Evolutionary conservation across 768 basidiomycete species (phyloP).

Genomic region (Rhodosporidiobolus sp.): DNA sequence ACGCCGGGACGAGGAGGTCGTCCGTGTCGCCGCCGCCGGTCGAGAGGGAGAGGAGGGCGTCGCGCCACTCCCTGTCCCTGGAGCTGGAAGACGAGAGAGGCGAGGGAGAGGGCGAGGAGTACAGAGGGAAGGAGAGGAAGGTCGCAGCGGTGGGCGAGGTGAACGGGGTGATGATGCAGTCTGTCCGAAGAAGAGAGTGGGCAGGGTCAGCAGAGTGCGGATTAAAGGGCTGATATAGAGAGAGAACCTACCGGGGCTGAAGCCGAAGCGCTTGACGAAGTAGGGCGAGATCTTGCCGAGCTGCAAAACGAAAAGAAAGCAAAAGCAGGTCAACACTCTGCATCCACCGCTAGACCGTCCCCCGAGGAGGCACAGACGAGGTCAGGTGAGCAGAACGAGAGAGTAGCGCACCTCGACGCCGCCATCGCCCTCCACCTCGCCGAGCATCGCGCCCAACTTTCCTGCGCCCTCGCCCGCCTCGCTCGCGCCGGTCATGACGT

Average conservation of each 20-base stretch:
- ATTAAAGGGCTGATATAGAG: no score
- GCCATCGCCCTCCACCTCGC: conserved; percentile 10
- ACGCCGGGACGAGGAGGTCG: neutral
- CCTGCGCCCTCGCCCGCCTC: neutral
- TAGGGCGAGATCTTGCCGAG: conserved; percentile 28
- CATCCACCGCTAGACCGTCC: no score
- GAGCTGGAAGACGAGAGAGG: neutral
- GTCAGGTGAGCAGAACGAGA: no score
- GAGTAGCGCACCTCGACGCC: conserved; percentile 2
- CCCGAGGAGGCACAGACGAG: neutral
- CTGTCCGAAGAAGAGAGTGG: neutral
- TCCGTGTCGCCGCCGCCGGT: conserved; percentile 15
- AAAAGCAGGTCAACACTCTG: no score
- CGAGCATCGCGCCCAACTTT: conserved; percentile 1
- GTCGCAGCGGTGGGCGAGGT: conserved; percentile 1
- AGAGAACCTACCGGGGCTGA: conserved; percentile 3
- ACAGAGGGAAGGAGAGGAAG: conserved; percentile 29
- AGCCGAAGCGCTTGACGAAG: conserved; percentile 30
- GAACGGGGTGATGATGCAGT: conserved; percentile 31
- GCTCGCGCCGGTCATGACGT: conserved; percentile 2
- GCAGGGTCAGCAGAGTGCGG: neutral
- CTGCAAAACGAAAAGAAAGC: conserved; percentile 1
- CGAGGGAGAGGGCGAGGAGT: neutral
- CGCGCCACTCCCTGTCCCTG: neutral
- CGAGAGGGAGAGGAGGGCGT: conserved; percentile 29